A percentile compares a stretch with the other conserved stretches of the same genome.
Evolutionary conservation across 208 protist species (phyloP).

Genomic region (Spongospora subterranea): DNA sequence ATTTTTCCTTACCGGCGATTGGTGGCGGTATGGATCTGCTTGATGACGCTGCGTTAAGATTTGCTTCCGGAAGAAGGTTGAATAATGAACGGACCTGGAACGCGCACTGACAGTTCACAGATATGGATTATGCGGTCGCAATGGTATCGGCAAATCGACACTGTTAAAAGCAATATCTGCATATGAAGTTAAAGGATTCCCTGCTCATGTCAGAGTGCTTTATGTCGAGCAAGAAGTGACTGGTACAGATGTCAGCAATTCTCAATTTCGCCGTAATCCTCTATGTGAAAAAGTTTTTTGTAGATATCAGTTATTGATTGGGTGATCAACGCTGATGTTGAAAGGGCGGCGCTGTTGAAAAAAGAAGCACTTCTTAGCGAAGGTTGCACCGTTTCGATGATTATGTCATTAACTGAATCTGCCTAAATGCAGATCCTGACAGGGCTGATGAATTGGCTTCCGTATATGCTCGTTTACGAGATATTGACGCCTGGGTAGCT

Average conservation of each 20-base stretch:
- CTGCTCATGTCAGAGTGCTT: constrained; percentile 38
- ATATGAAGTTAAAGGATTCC: constrained; percentile 59
- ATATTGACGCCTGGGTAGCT: constrained; percentile 37
- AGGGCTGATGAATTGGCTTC: background rate
- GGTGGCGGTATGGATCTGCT: constrained; percentile 31
- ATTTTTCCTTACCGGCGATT: constrained; percentile 21
- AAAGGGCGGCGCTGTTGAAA: background rate
- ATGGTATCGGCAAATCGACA: constrained; percentile 65
- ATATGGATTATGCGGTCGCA: constrained; percentile 63
- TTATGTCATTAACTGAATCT: background rate
- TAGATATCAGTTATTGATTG: constrained; percentile 19
- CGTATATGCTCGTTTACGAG: constrained; percentile 9
- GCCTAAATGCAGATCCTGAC: background rate
- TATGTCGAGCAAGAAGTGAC: constrained; percentile 64
- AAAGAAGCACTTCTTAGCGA: constrained; percentile 1
- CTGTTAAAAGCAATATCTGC: constrained; percentile 62
- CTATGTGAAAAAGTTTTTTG: background rate
- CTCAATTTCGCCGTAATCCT: background rate
- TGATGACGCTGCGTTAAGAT: background rate
- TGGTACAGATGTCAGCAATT: constrained; percentile 19
- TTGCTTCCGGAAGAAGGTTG: constrained; percentile 50
- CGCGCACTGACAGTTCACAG: background rate
- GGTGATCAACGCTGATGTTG: constrained; percentile 31
- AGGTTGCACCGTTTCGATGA: background rate
- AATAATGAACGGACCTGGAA: background rate